A percentile compares a stretch with the other conserved stretches of the same genome.
phyloP scores from a whole-genome alignment of 176 grass and related monocot genomes.

The Hyparrhenia diplandra region DNA sequence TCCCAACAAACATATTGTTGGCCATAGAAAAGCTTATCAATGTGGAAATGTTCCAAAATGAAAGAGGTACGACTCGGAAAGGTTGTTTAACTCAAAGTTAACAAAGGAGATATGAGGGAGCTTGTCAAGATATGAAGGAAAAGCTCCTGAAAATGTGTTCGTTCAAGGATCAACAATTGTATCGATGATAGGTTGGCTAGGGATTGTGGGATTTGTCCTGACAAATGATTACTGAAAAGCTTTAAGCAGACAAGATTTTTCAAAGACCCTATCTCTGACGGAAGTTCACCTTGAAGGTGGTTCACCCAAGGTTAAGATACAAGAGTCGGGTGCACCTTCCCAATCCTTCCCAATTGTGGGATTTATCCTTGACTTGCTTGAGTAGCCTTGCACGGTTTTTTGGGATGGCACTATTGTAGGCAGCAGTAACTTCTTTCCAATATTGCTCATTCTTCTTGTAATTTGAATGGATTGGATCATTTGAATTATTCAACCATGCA shows the following conservation, averaged over 20 bases:
- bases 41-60: constrained; percentile 34
- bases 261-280: background rate
- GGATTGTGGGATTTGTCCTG: constrained; percentile 13
- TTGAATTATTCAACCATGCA: no score
- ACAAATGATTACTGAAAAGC: background rate
- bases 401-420: no score
- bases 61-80: constrained; percentile 7
- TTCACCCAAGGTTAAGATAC: background rate
- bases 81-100: constrained; percentile 5
- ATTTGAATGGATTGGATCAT: no score
- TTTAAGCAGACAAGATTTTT: background rate
- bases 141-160: background rate
- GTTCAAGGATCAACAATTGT: background rate
- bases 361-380: no score
- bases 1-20: background rate
- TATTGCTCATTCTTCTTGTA: no score
- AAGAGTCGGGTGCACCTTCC: background rate
- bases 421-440: no score
- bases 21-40: background rate
- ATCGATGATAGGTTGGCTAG: constrained; percentile 10
- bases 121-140: background rate
- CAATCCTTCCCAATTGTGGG: background rate
- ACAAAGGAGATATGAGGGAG: background rate
- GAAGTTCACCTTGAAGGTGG: constrained; percentile 29
- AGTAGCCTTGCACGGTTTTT: no score